Conservation (phyloP, 768 basidiomycete species). For the Tephrocybe sp. region DNA sequence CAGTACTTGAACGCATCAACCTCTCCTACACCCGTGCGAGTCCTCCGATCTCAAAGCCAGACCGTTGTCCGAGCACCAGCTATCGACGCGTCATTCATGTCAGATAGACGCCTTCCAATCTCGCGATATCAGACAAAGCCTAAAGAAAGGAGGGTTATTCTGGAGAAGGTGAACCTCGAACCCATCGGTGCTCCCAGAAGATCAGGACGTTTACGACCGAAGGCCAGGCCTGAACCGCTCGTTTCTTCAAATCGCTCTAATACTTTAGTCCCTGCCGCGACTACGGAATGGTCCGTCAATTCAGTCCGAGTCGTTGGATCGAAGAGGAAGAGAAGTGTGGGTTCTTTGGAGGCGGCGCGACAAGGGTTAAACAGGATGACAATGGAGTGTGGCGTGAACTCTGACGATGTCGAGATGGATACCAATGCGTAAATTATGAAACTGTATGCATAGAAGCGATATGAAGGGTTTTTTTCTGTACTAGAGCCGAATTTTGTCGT, state of each 20-base stretch:
- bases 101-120: conserved; percentile 1
- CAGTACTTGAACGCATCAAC: background rate
- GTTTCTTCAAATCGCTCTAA: too few relatives aligned
- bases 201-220: conserved; percentile 15
- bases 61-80: background rate
- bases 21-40: conserved; percentile 14
- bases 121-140: conserved; percentile 12
- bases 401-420: conserved; percentile 7
- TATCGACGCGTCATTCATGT: conserved; percentile 16
- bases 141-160: background rate
- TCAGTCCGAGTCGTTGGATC: background rate
- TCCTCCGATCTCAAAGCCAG: conserved; percentile 20
- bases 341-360: conserved; percentile 3
- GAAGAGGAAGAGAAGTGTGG: conserved; percentile 16
- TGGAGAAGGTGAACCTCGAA: background rate
- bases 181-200: conserved; percentile 13
- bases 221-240: background rate
- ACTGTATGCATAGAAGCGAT: too few relatives aligned
- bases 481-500: too few relatives aligned
- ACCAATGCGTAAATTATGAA: too few relatives aligned
- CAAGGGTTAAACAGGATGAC: conserved; percentile 10
- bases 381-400: conserved; percentile 1
- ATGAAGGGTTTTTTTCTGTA: too few relatives aligned
- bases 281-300: background rate
- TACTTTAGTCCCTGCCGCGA: too few relatives aligned